These are phyloP conservation scores for Moniliella sp. DNA, from an alignment of 1,284 basidiomycete genomes.

Conservation along the genomic window DNA sequence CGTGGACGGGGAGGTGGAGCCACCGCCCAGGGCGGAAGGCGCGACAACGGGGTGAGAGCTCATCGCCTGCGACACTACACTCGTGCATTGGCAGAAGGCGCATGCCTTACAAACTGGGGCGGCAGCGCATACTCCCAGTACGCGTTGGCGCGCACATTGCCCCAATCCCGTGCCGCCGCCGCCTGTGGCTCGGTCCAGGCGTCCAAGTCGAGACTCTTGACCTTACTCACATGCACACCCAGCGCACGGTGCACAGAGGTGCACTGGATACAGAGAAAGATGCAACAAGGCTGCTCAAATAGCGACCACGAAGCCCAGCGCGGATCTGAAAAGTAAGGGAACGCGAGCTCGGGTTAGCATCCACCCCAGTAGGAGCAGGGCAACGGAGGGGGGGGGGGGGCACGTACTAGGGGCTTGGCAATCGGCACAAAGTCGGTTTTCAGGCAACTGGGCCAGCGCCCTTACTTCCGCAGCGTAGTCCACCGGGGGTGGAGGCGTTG, in stretches of 20 bases:
- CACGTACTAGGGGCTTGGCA: slow-evolving; percentile 32
- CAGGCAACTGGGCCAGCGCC: too few species aligned
- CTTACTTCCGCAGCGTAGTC: too few species aligned
- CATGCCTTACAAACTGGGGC: too few species aligned
- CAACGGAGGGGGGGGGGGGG: too few species aligned
- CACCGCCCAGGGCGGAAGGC: too few species aligned
- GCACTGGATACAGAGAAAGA: slow-evolving; percentile 41
- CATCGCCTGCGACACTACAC: too few species aligned
- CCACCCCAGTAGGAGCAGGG: too few species aligned
- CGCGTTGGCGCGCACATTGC: slow-evolving; percentile 13
- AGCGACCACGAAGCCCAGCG: slow-evolving; percentile 35
- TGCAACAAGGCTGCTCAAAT: slow-evolving; percentile 26
- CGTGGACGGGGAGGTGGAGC: too few species aligned
- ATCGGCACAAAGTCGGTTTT: slow-evolving; percentile 37
- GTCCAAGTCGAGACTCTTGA: slow-evolving; percentile 39
- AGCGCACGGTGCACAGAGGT: slow-evolving; percentile 38
- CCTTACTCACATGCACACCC: slow-evolving; percentile 39
- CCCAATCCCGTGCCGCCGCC: slow-evolving; percentile 13
- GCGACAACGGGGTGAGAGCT: too few species aligned
- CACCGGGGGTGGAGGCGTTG: too few species aligned
- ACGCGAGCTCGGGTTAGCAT: too few species aligned
- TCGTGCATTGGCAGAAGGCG: too few species aligned
- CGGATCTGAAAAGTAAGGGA: slow-evolving; percentile 22
- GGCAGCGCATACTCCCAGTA: slow-evolving; percentile 13
- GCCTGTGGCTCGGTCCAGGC: slow-evolving; percentile 26